A percentile compares a stretch with the other conserved stretches of the same genome.
phyloP scores from a whole-genome alignment of 257 asterid genomes.

The Capsicum chinense region DNA sequence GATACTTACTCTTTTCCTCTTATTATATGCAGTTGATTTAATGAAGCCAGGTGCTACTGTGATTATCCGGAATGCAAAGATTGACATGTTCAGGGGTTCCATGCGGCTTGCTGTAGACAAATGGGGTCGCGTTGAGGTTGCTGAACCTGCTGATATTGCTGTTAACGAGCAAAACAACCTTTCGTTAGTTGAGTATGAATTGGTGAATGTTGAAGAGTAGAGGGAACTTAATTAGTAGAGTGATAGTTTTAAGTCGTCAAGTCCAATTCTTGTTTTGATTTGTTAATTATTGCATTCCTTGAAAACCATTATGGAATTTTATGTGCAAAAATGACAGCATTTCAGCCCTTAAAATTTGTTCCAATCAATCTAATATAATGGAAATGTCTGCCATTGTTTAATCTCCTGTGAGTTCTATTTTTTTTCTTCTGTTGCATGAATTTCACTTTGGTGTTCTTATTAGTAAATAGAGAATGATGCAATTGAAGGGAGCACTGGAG shows the following conservation, averaged over 20 bases:
- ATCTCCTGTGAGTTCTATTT: neutral
- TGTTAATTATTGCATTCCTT: constrained; percentile 29
- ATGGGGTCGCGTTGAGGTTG: constrained; percentile 13
- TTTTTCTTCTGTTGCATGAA: neutral
- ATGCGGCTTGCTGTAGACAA: constrained; percentile 30
- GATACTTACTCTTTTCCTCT: neutral
- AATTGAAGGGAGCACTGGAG: too few relatives aligned
- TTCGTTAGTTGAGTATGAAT: constrained; percentile 25
- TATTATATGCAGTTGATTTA: constrained; percentile 18
- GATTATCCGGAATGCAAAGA: constrained; percentile 24
- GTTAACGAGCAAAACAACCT: constrained; percentile 21
- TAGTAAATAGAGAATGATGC: neutral
- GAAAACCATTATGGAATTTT: constrained; percentile 13
- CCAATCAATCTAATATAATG: neutral
- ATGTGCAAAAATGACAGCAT: constrained; percentile 19
- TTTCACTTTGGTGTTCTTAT: neutral
- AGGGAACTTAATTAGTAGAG: neutral
- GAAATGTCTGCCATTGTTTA: constrained; percentile 12
- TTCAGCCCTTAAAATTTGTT: neutral
- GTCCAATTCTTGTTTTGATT: constrained; percentile 25
- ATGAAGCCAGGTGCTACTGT: constrained; percentile 15
- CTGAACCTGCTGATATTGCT: constrained; percentile 22
- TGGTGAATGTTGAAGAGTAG: constrained; percentile 30
- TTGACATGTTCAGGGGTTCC: constrained; percentile 31
- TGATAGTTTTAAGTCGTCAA: neutral